Percentiles rank a stretch among this genome's conserved stretches.
Conservation (phyloP, 352 stramenopile species). For the Phytopythium mirpurense region DNA sequence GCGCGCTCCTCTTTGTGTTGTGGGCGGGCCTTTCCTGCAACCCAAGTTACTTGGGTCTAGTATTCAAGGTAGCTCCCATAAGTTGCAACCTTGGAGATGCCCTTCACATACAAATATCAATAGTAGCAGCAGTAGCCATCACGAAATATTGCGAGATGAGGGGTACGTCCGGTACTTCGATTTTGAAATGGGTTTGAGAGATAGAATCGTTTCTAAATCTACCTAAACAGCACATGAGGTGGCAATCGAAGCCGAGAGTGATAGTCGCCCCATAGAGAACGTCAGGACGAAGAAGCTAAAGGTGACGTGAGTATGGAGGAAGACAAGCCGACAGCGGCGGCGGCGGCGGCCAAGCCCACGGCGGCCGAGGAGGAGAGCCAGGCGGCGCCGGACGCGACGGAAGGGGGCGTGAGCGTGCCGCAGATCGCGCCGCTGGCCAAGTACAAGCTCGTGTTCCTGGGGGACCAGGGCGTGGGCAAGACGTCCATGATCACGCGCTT, state of each 20-base stretch:
- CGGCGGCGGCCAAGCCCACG: neutral
- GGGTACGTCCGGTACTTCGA: neutral
- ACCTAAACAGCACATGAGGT: neutral
- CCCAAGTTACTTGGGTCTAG: neutral
- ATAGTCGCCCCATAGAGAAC: neutral
- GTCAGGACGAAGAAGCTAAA: neutral
- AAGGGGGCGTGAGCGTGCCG: constrained; percentile 47
- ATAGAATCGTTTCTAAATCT: neutral
- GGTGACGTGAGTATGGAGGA: constrained; percentile 11
- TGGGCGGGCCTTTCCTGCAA: neutral
- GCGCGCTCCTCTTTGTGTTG: constrained; percentile 6
- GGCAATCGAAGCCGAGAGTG: neutral
- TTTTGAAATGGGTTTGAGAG: too few species aligned
- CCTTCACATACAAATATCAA: neutral
- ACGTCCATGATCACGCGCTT: constrained; percentile 99
- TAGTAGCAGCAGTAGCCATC: neutral
- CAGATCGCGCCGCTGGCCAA: constrained; percentile 90
- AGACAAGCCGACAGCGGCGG: constrained; percentile 11
- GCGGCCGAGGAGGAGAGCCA: constrained; percentile 20
- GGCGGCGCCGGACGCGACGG: constrained; percentile 13
- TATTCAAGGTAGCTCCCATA: neutral
- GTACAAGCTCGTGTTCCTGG: constrained; percentile 94
- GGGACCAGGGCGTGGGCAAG: constrained; percentile 98
- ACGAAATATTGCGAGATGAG: neutral
- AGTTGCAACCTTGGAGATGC: neutral